Base-by-base conservation (phyloP, 805 yeast genomes). In the Sugiyamaella marilandica region DNA sequence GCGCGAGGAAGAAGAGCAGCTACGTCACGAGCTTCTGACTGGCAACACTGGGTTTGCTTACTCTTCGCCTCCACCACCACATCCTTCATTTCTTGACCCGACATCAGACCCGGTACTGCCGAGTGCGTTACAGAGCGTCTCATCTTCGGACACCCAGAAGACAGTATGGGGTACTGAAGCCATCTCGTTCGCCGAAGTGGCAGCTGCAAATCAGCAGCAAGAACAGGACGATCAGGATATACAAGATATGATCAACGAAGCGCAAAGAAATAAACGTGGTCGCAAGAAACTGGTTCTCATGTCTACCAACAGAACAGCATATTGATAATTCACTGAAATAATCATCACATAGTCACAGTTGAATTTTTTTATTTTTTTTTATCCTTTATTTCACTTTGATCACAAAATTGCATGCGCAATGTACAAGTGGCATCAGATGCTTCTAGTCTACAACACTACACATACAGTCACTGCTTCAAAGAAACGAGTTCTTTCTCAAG, bases 1-100 rank as follows among this genome's bases (percentile, higher is more conserved):
- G 49, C 61, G 65, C 34, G 63, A 65, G 14, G 72, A 69, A 31
- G 71, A 67, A 24, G 71, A 65, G 18, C 68, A 65, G 54, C 66
- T 69, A 47, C 62, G 67, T 35, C 60, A 61, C 10, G 71, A 63
- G 34, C 55, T 66, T 1, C 55, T 58, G 5, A 60, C 57, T 53
- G 56, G 55, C 41, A 47, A 55, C 16, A 41, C 37, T 11, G 14
- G 18, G 3, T 5, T 34, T 9, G 36, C 49, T 43, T 16, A 45
- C 49, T 29, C 55, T 24, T 21, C 26, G 35, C 41, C 47, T 43
- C 41, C 43, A 33, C 41, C 57, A 2, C 41, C 37, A 2, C 24
- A 50, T 33, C 46, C 50, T 3, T 41, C 29, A 5, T 35, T 50
- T 2, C 41, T 50, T 11, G 45, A 39, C n/a, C 53, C 44, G 13